Base-by-base conservation (phyloP, 371 early-diverging fungal species). In the Choanephora cucurbitarum region DNA sequence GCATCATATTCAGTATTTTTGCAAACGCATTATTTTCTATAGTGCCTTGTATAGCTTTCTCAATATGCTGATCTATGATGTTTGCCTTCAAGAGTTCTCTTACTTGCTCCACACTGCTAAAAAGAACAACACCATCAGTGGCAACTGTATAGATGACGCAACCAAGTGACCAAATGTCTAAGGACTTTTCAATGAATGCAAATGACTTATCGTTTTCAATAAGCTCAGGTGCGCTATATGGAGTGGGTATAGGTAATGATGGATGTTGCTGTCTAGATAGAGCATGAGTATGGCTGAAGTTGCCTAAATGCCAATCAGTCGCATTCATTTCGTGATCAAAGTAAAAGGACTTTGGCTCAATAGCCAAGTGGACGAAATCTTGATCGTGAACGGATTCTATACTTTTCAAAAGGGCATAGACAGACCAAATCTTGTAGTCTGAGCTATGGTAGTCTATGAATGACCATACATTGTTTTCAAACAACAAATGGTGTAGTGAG, bases 71-170 rank as follows among this genome's bases (percentile, higher is more conserved):
- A 1, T 46, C 32, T 49, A 63, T 57, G 24, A 32, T 40, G 13
- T 45, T 42, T 11, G 51, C 31, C 14, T 45, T 45, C 8, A 32
- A 40, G 3, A 44, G 21, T n/a, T 41, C 39, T n/a, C 46, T 48
- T 10, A 64, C 37, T 7, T 58, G 49, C 3, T 22, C 22, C 3
- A 10, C 33, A 31, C 42, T 45, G 18, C 56, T 52, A 48, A 60
- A 60, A 5, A 65, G 24, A 0, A 44, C 5, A 4, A 18, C n/a
- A 8, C 58, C 55, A 2, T 48, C 47, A 0, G 66, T 58, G 0
- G 31, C 55, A 0, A 66, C n/a, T 1, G 61, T 50, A 10, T 66
- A 66, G 14, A 66, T 66, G 1, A 61, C 60, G 18, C 66, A 60
- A 0, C 58, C 66, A 5, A 58, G 15, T 0, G 66, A 60, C 66